These are phyloP conservation scores for Osmozyma mogii DNA, from an alignment of 805 yeast genomes.

Conservation along the genomic window DNA sequence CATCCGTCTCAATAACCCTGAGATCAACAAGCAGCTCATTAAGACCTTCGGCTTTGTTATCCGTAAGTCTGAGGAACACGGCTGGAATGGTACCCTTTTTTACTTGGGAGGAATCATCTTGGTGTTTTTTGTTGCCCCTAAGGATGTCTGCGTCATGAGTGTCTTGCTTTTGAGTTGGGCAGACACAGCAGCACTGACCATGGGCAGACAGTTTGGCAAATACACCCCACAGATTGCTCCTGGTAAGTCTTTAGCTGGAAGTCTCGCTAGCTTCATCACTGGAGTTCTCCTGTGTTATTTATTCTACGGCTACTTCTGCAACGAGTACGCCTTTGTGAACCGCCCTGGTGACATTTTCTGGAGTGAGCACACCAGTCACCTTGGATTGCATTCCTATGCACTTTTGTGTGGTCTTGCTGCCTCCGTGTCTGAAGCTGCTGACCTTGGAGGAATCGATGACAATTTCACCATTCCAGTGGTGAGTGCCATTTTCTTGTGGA, in stretches of 20 bases:
- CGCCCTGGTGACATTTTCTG: slow-evolving; percentile 55
- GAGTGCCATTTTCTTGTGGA: slow-evolving; percentile 58
- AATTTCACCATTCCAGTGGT: slow-evolving; percentile 90
- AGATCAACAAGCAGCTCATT: slow-evolving; percentile 63
- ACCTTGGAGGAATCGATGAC: slow-evolving; percentile 74
- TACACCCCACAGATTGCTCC: slow-evolving; percentile 69
- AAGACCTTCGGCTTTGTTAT: slow-evolving; percentile 68
- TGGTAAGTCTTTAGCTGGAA: slow-evolving; percentile 84
- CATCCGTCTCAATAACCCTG: slow-evolving; percentile 51
- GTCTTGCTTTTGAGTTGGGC: slow-evolving; percentile 89
- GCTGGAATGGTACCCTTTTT: slow-evolving; percentile 81
- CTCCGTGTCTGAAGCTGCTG: slow-evolving; percentile 79
- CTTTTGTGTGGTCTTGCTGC: slow-evolving; percentile 72
- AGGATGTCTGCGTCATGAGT: slow-evolving; percentile 74
- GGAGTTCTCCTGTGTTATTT: slow-evolving; percentile 63
- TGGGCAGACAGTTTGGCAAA: slow-evolving; percentile 82
- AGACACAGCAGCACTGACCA: slow-evolving; percentile 92
- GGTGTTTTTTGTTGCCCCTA: slow-evolving; percentile 63
- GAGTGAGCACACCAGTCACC: slow-evolving; percentile 49
- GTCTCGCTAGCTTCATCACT: slow-evolving; percentile 71
- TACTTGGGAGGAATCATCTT: slow-evolving; percentile 71
- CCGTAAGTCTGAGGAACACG: slow-evolving; percentile 70
- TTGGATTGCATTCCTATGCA: slow-evolving; percentile 48
- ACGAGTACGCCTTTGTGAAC: slow-evolving; percentile 45
- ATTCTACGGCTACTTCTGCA: slow-evolving; percentile 69